Base-by-base conservation (phyloP, 306 rosid species). In the Quercus mongolica region DNA sequence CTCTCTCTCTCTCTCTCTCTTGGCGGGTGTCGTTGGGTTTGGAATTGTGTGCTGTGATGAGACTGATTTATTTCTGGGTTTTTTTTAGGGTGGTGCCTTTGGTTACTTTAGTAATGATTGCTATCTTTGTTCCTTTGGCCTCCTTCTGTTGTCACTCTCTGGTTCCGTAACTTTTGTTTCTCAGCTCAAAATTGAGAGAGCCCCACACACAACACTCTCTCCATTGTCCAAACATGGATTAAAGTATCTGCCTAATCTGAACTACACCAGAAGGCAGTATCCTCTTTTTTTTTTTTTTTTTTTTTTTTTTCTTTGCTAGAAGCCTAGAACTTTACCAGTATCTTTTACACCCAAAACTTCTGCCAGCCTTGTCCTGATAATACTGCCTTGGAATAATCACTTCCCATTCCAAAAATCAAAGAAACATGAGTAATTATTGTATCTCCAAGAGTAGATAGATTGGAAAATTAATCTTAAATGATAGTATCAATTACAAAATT, bases 41-140 rank as follows among this genome's bases (percentile, higher is more conserved):
- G 74, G 80, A 72, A 33, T 82, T 74, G 79, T 77, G 84, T 78
- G 87, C 76, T 85, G 74, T 78, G 83, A 70, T 80, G 76, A 86
- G 85, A 74, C 82, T 74, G 78, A 81, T 49, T 12, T 49, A 8
- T 41, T 81, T 83, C 85, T 86, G 75, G 80, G 56, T 63, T 51
- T 49, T n/a, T 82, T 79, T 82, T 74, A 77, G 74, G 84, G 41
- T 74, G 86, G 85, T 76, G 80, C 75, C 49, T 84, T 84, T 74
- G 63, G 84, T 84, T 87, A 82, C 86, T 56, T 76, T 85, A 46
- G 91, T 86, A 87, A 90, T 90, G 79, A 89, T 92, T 92, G 91
- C 76, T 78, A 84, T 86, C 76, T 86, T 85, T 92, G 92, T 88
- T 90, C 91, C 88, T 87, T 89, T 81, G 85, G 88, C 89, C 88